These are phyloP conservation scores for Globisporangium uncinulatum DNA, from an alignment of 352 stramenopile species.

Conservation along the genomic window DNA sequence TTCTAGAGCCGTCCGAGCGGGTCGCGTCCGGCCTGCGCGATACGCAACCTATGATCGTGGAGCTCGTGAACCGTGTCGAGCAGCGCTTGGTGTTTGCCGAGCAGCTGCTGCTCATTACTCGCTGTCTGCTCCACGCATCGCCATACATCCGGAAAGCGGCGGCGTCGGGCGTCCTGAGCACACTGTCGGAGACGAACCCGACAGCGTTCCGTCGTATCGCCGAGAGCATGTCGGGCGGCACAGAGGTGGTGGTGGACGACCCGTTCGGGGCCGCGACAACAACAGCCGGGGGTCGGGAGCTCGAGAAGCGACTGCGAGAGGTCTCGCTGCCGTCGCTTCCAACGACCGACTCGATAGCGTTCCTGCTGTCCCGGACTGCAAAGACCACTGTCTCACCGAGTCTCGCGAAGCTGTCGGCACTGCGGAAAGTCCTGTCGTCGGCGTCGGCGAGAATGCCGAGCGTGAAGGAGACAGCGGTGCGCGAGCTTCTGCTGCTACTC, in stretches of 20 bases:
- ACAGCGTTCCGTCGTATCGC: slow-evolving; percentile 7
- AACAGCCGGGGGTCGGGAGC: no score
- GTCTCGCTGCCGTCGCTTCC: not conserved
- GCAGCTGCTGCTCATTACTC: slow-evolving; percentile 28
- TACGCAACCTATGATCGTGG: slow-evolving; percentile 28
- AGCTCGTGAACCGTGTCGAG: slow-evolving; percentile 42
- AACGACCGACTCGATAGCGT: not conserved
- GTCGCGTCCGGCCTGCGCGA: slow-evolving; percentile 16
- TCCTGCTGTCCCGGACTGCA: not conserved
- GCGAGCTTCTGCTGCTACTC: slow-evolving; percentile 20
- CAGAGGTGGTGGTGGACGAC: slow-evolving; percentile 5
- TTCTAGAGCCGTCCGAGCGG: slow-evolving; percentile 27
- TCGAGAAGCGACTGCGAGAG: slow-evolving; percentile 8
- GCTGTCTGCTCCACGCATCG: slow-evolving; percentile 46
- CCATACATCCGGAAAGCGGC: slow-evolving; percentile 43
- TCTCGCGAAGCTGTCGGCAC: slow-evolving; percentile 6
- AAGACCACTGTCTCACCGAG: slow-evolving; percentile 12
- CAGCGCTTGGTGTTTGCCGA: slow-evolving; percentile 8
- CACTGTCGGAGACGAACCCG: slow-evolving; percentile 19
- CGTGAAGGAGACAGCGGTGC: slow-evolving; percentile 18
- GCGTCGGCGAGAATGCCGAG: not conserved
- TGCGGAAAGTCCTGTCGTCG: slow-evolving; percentile 9
- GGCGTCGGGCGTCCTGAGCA: slow-evolving; percentile 26
- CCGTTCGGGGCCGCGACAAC: slow-evolving; percentile 10
- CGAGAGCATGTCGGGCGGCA: slow-evolving; percentile 3